Evolutionary conservation across 108 stramenopile species (phyloP).

Genomic region (Cyclostephanos tholiformis): DNA sequence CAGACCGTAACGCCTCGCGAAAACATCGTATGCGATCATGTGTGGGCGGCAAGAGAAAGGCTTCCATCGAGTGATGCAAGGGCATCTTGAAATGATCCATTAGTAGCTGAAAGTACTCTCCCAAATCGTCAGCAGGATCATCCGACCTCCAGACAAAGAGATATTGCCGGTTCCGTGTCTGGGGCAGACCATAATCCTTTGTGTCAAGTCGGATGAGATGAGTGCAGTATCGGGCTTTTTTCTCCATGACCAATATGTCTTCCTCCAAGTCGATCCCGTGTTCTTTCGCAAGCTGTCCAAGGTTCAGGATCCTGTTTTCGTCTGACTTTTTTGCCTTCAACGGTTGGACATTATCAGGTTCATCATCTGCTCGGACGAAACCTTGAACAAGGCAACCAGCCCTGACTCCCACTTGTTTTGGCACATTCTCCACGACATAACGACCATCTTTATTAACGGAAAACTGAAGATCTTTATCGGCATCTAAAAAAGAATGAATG

Average conservation of each 20-base stretch:
- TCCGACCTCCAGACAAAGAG: conserved; percentile 69
- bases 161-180: conserved; percentile 69
- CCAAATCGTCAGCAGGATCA: conserved; percentile 57
- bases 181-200: conserved; percentile 77
- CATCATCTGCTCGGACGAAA: conserved; percentile 37
- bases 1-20: conserved; percentile 61
- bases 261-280: conserved; percentile 51
- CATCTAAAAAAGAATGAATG: neutral
- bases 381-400: conserved; percentile 60
- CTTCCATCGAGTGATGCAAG: conserved; percentile 66
- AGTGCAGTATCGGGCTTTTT: conserved; percentile 58
- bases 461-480: conserved; percentile 42
- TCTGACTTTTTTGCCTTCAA: conserved; percentile 29
- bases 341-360: conserved; percentile 3
- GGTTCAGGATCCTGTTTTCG: conserved; percentile 32
- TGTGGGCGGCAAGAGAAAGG: conserved; percentile 59
- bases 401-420: conserved; percentile 55
- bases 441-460: conserved; percentile 28
- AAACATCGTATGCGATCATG: conserved; percentile 73
- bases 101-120: conserved; percentile 62
- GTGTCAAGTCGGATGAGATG: conserved; percentile 64
- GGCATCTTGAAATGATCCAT: conserved; percentile 67
- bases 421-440: conserved; percentile 53
- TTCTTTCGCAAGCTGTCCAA: conserved; percentile 48
- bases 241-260: conserved; percentile 66